Conservation (phyloP, 345 rosid genomes). For the Populus davidiana region DNA sequence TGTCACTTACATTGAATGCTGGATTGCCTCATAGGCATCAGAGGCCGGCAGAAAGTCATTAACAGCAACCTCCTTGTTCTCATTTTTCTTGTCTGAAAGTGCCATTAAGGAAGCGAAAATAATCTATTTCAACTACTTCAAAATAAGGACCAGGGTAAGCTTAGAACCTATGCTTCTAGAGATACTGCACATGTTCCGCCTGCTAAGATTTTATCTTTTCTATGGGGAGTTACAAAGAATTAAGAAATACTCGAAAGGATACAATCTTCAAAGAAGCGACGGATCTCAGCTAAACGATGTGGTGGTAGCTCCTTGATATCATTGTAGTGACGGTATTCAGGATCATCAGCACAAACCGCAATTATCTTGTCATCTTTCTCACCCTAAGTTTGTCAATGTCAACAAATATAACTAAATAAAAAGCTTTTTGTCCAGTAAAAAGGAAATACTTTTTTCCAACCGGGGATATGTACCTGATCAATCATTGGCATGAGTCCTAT, state of each 20-base stretch:
- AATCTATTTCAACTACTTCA: not conserved
- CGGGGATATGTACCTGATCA: slow-evolving; percentile 23
- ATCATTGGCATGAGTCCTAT: slow-evolving; percentile 38
- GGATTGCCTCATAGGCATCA: slow-evolving; percentile 28
- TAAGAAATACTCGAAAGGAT: slow-evolving; percentile 16
- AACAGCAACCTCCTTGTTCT: slow-evolving; percentile 43
- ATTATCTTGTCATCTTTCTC: slow-evolving; percentile 38
- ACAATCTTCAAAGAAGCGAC: slow-evolving; percentile 38
- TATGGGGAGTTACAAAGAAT: not conserved
- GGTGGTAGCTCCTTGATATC: slow-evolving; percentile 37
- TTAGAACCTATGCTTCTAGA: not conserved
- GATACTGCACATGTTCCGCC: not conserved
- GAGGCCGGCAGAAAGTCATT: slow-evolving; percentile 36
- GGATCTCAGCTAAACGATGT: slow-evolving; percentile 37
- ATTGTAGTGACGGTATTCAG: slow-evolving; percentile 32
- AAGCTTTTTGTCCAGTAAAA: not conserved
- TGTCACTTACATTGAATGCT: slow-evolving; percentile 27
- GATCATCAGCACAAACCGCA: slow-evolving; percentile 39
- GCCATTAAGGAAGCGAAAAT: slow-evolving; percentile 10
- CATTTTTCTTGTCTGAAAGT: slow-evolving; percentile 48
- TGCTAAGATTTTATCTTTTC: not conserved
- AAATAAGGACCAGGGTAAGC: not conserved
- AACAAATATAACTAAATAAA: not conserved
- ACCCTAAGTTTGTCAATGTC: slow-evolving; percentile 20
- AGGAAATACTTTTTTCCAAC: not conserved